phyloP scores from a whole-genome alignment of 2,329 filamentous ascomycete species.

The Purpureocillium lavendulum region DNA sequence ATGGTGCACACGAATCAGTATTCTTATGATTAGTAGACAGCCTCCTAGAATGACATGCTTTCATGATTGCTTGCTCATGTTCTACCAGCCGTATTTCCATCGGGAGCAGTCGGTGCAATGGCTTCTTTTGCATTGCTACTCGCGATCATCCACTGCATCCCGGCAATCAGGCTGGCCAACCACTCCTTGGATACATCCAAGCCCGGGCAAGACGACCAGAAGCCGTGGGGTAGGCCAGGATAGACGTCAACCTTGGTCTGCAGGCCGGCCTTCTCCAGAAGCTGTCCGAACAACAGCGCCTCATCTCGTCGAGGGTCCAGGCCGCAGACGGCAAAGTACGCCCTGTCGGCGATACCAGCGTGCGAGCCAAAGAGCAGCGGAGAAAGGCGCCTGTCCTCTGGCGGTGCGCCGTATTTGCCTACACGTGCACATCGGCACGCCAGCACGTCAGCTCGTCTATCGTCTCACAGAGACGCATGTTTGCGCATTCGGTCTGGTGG shows the following conservation, averaged over 20 bases:
- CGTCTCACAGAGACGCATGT: too few relatives aligned
- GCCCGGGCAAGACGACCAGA: constrained; percentile 28
- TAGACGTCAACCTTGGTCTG: constrained; percentile 30
- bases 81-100: too few relatives aligned
- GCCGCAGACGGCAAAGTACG: constrained; percentile 38
- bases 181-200: constrained; percentile 19
- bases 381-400: constrained; percentile 28
- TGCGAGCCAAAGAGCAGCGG: constrained; percentile 25
- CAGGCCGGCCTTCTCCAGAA: constrained; percentile 21
- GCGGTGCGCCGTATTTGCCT: constrained; percentile 18
- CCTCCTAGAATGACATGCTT: too few relatives aligned
- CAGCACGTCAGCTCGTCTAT: constrained; percentile 7
- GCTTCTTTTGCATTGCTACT: too few relatives aligned
- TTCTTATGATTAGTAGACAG: too few relatives aligned
- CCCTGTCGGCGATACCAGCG: constrained; percentile 18
- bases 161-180: constrained; percentile 17
- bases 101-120: too few relatives aligned
- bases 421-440: too few relatives aligned
- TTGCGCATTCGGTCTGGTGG: too few relatives aligned
- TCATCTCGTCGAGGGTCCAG: constrained; percentile 40
- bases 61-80: too few relatives aligned
- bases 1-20: too few relatives aligned
- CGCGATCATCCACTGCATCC: constrained; percentile 12
- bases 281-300: constrained; percentile 34
- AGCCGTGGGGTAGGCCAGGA: constrained; percentile 31